Conservation (phyloP, 2,329 filamentous ascomycete genomes). For the Beauveria pseudobassiana region DNA sequence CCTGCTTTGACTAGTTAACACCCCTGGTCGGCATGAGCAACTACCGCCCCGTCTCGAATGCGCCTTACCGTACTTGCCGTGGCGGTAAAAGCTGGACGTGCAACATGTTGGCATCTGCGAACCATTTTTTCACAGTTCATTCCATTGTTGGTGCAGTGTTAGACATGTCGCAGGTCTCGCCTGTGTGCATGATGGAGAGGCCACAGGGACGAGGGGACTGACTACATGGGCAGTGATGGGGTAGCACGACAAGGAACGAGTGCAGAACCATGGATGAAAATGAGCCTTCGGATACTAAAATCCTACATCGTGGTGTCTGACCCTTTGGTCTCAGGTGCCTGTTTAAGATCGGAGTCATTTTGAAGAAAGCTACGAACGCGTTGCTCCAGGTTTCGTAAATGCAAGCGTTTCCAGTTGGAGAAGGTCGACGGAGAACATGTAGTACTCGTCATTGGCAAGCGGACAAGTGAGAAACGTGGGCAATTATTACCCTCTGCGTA, state of each 20-base stretch:
- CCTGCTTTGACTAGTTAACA: neutral
- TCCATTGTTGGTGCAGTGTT: conserved; percentile 3
- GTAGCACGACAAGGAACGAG: neutral
- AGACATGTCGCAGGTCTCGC: conserved; percentile 11
- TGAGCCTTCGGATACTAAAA: neutral
- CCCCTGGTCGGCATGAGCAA: neutral
- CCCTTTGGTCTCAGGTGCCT: neutral
- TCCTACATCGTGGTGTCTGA: conserved; percentile 2
- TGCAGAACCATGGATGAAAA: neutral
- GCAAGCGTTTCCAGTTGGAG: neutral
- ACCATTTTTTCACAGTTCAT: neutral
- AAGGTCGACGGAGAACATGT: neutral
- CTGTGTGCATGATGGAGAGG: neutral
- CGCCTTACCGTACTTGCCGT: no score
- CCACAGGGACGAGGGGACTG: neutral
- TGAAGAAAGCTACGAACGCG: neutral
- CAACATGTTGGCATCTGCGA: neutral
- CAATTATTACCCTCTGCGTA: neutral
- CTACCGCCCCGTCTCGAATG: neutral
- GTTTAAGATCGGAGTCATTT: conserved; percentile 1
- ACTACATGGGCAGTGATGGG: neutral
- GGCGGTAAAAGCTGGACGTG: no score
- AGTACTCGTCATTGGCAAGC: neutral
- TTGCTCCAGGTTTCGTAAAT: neutral
- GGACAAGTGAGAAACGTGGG: neutral